phyloP scores from a whole-genome alignment of 2,329 filamentous ascomycete species.

The Ceratocystis albifundus region DNA sequence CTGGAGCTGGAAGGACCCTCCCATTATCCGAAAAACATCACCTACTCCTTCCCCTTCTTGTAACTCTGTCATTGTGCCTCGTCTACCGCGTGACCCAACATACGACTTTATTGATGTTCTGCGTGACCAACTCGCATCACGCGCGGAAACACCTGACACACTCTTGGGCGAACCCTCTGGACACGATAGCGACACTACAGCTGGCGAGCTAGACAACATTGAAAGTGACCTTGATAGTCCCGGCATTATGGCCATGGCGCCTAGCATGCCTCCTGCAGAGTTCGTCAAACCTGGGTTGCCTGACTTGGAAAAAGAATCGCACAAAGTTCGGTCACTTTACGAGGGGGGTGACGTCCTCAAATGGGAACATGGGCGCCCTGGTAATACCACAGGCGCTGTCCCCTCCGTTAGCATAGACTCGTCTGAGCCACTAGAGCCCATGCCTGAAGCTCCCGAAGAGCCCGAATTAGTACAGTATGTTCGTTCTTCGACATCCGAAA shows the following conservation, averaged over 20 bases:
- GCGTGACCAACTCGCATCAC: conserved; percentile 2
- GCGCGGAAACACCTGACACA: conserved; percentile 1
- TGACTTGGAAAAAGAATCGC: conserved; percentile 51
- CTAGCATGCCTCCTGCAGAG: conserved; percentile 36
- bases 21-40: conserved; percentile 18
- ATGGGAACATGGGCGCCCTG: conserved; percentile 39
- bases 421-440: conserved; percentile 39
- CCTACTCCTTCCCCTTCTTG: conserved; percentile 22
- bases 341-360: conserved; percentile 43
- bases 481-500: not conserved
- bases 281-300: conserved; percentile 37
- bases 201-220: not conserved
- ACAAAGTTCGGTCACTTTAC: conserved; percentile 58
- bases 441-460: conserved; percentile 41
- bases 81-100: conserved; percentile 12
- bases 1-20: conserved; percentile 14
- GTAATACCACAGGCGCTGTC: not conserved
- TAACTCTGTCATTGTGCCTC: conserved; percentile 13
- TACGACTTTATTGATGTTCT: conserved; percentile 20
- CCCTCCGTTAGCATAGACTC: conserved; percentile 5
- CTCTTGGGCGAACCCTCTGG: not conserved
- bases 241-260: conserved; percentile 1
- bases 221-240: not conserved
- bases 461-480: conserved; percentile 30
- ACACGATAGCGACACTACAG: not conserved